Conservation (phyloP, 2,329 filamentous ascomycete species). For the Aquanectria penicillioides region DNA sequence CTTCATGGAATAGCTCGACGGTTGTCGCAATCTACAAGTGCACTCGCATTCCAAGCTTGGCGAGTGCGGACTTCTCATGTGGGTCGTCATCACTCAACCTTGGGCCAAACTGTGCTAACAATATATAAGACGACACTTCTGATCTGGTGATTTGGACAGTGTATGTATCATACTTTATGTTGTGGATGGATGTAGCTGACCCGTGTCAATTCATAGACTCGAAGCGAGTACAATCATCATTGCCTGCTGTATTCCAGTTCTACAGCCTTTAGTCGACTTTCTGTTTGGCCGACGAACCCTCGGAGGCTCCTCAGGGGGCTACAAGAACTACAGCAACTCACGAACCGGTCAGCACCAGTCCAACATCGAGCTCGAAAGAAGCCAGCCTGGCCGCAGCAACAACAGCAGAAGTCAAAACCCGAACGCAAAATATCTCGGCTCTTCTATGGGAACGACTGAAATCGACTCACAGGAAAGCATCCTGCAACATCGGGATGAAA, state of each 20-base stretch:
- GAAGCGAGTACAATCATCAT: conserved; percentile 49
- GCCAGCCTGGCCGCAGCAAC: not conserved
- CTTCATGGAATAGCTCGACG: conserved; percentile 28
- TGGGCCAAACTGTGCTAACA: not conserved
- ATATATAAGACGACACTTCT: conserved; percentile 43
- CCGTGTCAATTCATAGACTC: conserved; percentile 32
- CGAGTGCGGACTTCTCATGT: conserved; percentile 39
- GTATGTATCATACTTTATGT: conserved; percentile 37
- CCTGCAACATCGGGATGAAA: not conserved
- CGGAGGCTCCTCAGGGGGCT: conserved; percentile 23
- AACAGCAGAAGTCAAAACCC: not conserved
- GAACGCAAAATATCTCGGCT: not conserved
- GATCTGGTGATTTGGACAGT: conserved; percentile 58
- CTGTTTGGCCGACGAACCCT: conserved; percentile 34
- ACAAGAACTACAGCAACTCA: conserved; percentile 26
- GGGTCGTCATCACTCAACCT: not conserved
- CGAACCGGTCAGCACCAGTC: conserved; percentile 11
- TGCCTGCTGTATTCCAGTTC: conserved; percentile 47
- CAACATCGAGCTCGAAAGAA: conserved; percentile 22
- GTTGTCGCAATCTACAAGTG: conserved; percentile 47
- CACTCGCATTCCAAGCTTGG: conserved; percentile 46
- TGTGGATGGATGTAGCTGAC: not conserved
- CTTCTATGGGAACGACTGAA: not conserved
- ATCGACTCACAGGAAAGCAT: not conserved
- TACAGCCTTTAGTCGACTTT: conserved; percentile 45